A percentile compares a stretch with the other conserved stretches of the same genome.
phyloP scores from a whole-genome alignment of 306 rosid species.

The Acacia acuminata region DNA sequence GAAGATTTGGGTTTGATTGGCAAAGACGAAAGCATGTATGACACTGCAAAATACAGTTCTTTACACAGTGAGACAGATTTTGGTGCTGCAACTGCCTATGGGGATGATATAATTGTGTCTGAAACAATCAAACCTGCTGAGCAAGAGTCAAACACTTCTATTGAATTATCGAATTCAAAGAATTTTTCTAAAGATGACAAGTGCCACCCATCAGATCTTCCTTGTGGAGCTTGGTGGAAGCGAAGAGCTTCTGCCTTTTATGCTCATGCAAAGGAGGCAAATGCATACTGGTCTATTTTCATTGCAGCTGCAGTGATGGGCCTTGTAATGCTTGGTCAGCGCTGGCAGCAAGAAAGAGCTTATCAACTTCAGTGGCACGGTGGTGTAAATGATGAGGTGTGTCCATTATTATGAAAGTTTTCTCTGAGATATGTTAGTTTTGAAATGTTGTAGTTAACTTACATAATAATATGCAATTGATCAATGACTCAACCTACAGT shows the following conservation, averaged over 20 bases:
- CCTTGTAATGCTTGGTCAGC: slow-evolving; percentile 78
- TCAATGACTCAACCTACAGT: not conserved
- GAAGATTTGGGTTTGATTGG: slow-evolving; percentile 55
- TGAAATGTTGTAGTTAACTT: not conserved
- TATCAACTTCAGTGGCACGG: slow-evolving; percentile 76
- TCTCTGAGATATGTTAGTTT: not conserved
- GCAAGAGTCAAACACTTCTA: slow-evolving; percentile 42
- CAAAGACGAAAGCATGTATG: slow-evolving; percentile 56
- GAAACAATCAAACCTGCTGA: slow-evolving; percentile 52
- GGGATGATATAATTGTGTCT: slow-evolving; percentile 43
- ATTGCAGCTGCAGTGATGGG: slow-evolving; percentile 93
- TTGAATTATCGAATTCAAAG: slow-evolving; percentile 50
- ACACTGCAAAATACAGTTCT: slow-evolving; percentile 47
- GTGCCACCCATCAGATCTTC: slow-evolving; percentile 48
- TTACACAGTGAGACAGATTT: slow-evolving; percentile 58
- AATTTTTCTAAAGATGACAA: slow-evolving; percentile 44
- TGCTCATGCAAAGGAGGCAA: slow-evolving; percentile 89
- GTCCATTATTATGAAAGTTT: not conserved
- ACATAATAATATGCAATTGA: slow-evolving; percentile 16
- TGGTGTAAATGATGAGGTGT: slow-evolving; percentile 56
- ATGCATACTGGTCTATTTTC: slow-evolving; percentile 84
- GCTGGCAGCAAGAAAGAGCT: slow-evolving; percentile 86
- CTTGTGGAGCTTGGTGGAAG: slow-evolving; percentile 99
- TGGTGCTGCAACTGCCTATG: slow-evolving; percentile 43
- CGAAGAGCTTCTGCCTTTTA: slow-evolving; percentile 83